Evolutionary conservation across 805 yeast genomes (phyloP), one percentile per base, ranked within the genome.

Genomic region (Suhomyces faveliae): DNA sequence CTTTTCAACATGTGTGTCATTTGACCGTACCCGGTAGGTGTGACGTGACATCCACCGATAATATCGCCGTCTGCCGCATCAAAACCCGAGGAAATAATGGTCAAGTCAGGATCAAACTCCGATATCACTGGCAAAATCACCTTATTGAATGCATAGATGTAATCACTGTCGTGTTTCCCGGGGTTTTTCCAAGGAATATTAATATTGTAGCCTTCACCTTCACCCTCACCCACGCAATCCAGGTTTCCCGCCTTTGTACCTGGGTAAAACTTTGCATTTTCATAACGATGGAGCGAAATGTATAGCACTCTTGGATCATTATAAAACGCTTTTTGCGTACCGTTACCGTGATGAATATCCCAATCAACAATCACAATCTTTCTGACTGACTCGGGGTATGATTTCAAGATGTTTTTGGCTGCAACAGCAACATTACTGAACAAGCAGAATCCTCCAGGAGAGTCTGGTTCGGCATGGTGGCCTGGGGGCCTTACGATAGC

Each of bases 301-400:
- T 94, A 94, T 29, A 94, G 74, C 7, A 94, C 97, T 47, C 96
- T 74, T 22, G 96, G 96, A 62, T 94, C 97, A 53, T 88, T 80
- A 55, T 81, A 81, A 57, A 94, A 94, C 2, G 96, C 89, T 63
- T 87, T 85, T 66, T 94, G 99, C 1, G 99, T 94, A 35, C 99
- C 99, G 66, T 94, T 94, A 21, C 99, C 99, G 66, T 94, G 99
- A 67, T 94, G 99, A 42, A 94, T 90, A 67, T 94, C 99, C 99
- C 99, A 94, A 66, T 94, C 99, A 19, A 91, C 61, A 50, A 94
- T 84, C 48, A 89, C 81, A 35, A 94, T 88, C 56, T 80, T 80
- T 52, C 96, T 76, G 5, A 92, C 96, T 21, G 89, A 79, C 59
- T 92, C 97, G 0, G 97, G 96, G 64, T 89, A 92, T 48, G 79